phyloP scores from a whole-genome alignment of 2,329 filamentous ascomycete genomes.

The Dactylonectria macrodidyma region DNA sequence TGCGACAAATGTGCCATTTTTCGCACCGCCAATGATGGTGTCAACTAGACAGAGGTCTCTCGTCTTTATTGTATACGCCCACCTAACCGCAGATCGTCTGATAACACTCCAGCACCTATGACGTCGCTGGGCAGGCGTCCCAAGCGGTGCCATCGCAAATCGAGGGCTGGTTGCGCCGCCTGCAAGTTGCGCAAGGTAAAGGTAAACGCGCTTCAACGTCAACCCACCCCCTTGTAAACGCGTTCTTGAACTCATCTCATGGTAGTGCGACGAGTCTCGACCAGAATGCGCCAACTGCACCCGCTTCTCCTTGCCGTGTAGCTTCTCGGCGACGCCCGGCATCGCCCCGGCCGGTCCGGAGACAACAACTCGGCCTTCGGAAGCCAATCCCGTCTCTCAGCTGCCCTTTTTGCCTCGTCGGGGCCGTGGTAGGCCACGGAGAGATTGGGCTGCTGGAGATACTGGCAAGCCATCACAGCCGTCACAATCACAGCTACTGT shows the following conservation, averaged over 20 bases:
- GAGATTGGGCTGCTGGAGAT: neutral
- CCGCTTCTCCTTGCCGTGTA: slow-evolving; percentile 1
- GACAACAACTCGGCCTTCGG: too few relatives aligned
- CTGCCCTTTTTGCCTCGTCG: neutral
- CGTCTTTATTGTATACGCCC: too few relatives aligned
- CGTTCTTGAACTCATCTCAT: neutral
- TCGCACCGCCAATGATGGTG: too few relatives aligned
- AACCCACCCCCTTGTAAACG: neutral
- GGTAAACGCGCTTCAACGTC: neutral
- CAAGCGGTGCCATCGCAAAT: too few relatives aligned
- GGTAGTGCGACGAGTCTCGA: slow-evolving; percentile 19
- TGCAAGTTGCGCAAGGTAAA: slow-evolving; percentile 21
- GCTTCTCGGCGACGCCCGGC: neutral
- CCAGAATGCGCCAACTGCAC: slow-evolving; percentile 12
- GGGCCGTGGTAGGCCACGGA: slow-evolving; percentile 8
- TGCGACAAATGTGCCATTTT: too few relatives aligned
- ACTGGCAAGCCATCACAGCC: neutral
- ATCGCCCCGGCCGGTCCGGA: neutral
- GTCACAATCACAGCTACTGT: neutral
- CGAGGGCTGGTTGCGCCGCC: slow-evolving; percentile 6
- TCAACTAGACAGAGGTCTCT: too few relatives aligned
- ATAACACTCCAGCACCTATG: too few relatives aligned
- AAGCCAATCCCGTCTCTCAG: neutral
- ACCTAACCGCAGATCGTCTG: too few relatives aligned
- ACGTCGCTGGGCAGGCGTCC: too few relatives aligned